These are phyloP conservation scores for Diutina sp. DNA, from an alignment of 1,139 yeast species.

Conservation along the genomic window DNA sequence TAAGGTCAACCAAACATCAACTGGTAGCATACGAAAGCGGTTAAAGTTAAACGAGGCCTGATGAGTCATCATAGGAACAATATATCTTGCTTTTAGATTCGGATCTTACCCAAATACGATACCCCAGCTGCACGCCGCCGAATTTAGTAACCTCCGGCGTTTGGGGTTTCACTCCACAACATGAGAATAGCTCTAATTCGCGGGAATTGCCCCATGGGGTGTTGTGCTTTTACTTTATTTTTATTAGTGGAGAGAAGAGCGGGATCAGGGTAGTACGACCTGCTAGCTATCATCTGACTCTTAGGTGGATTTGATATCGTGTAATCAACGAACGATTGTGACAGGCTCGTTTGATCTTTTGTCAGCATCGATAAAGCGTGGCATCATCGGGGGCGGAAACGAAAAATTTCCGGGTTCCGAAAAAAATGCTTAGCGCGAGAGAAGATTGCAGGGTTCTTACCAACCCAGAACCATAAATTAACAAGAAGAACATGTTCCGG, in stretches of 20 bases:
- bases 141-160: background rate
- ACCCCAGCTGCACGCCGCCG: background rate
- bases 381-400: background rate
- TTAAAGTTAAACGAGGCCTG: background rate
- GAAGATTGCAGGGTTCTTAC: background rate
- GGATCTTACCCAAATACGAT: background rate
- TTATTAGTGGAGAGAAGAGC: too few relatives aligned
- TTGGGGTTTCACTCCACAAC: background rate
- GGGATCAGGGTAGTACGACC: too few relatives aligned
- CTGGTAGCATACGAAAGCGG: too few relatives aligned
- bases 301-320: background rate
- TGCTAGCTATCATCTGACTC: too few relatives aligned
- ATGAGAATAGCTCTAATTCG: background rate
- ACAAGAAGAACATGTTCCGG: background rate
- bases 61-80: background rate
- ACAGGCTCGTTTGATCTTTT: background rate
- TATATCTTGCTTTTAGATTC: background rate
- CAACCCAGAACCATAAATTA: background rate
- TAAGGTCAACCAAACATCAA: too few relatives aligned
- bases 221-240: too few relatives aligned
- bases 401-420: background rate
- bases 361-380: background rate
- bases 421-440: background rate
- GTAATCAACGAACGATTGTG: background rate
- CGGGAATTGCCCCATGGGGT: too few relatives aligned